Evolutionary conservation across 495 filamentous ascomycete species (phyloP), one percentile per base, ranked within the genome.

Genomic region (Xylaria acuta): DNA sequence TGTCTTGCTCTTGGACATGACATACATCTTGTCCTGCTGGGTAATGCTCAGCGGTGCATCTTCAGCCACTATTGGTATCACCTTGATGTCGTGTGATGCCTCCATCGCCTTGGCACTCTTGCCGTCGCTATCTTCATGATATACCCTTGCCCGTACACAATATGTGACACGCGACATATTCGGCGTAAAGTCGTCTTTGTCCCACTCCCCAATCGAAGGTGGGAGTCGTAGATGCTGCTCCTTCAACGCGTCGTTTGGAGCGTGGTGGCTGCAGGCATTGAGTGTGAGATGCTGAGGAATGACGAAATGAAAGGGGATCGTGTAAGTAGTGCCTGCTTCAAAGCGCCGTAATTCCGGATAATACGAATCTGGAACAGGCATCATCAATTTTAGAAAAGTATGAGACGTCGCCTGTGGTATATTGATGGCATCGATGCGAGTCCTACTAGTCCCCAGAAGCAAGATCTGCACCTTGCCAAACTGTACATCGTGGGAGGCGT

Each of bases 231-330:
- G 84, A 82, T 99, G 96, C 2, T 90, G 89, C 38, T 88, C 86
- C 69, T 88, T 86, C 51, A 97, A 83, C 38, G 90, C 86, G 9
- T 85, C 79, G 66, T 89, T 88, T 25, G 79, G 64, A 9, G 78
- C 75, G 7, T 67, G 30, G 72, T 89, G 86, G 71, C 78, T 83
- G 78, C 88, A 90, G 20, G 84, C 82, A 53, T 82, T 81, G 11
- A 87, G 84, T 36, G 90, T 86, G 51, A 98, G 85, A 14, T 89
- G 89, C 38, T 88, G 86, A 1, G 97, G 96, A 16, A 98, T 88
- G 47, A 93, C 91, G 76, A 99, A 99, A 71, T 89, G 90, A 82
- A 98, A 99, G 2, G 94, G 92, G 66, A 97, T 90, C 18, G 80
- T 89, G 79, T 95, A 93, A 34, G 83, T 87, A 63, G 82, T 83